Evolutionary conservation across 139 green algal genomes (phyloP).

Genomic region (Auxenochlorella pyrenoidosa): DNA sequence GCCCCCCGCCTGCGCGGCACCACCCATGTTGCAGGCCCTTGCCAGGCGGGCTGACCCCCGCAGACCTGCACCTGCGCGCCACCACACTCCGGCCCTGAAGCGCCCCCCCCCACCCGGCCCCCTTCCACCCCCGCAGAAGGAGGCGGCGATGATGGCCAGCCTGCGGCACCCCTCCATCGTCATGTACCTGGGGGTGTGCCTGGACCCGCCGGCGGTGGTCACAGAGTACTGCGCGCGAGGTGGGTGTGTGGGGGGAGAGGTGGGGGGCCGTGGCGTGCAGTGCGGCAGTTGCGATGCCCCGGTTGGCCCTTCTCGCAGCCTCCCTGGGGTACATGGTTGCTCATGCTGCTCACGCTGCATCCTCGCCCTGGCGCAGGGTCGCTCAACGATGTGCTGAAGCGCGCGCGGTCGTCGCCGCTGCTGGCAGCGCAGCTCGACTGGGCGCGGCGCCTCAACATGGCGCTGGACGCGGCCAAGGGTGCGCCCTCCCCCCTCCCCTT

Average conservation of each 20-base stretch:
- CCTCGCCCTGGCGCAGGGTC: slow-evolving; percentile 34
- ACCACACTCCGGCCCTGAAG: not conserved
- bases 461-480: slow-evolving; percentile 65
- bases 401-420: slow-evolving; percentile 30
- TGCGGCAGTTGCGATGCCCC: not conserved
- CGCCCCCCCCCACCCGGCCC: not conserved
- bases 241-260: not conserved
- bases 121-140: slow-evolving; percentile 1
- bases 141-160: slow-evolving; percentile 55
- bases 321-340: no score
- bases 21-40: no score
- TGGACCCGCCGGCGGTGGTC: slow-evolving; percentile 41
- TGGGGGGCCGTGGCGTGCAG: not conserved
- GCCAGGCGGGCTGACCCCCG: not conserved
- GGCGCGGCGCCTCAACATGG: slow-evolving; percentile 61
- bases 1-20: no score
- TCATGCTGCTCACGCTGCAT: not conserved
- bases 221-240: slow-evolving; percentile 51
- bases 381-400: slow-evolving; percentile 63
- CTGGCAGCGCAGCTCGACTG: slow-evolving; percentile 57
- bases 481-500: not conserved
- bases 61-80: slow-evolving; percentile 9
- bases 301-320: no score
- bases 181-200: slow-evolving; percentile 57
- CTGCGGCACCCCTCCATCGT: slow-evolving; percentile 71